Evolutionary conservation across 2,329 filamentous ascomycete species (phyloP).

Genomic region (Aspergillus spinulosporus): DNA sequence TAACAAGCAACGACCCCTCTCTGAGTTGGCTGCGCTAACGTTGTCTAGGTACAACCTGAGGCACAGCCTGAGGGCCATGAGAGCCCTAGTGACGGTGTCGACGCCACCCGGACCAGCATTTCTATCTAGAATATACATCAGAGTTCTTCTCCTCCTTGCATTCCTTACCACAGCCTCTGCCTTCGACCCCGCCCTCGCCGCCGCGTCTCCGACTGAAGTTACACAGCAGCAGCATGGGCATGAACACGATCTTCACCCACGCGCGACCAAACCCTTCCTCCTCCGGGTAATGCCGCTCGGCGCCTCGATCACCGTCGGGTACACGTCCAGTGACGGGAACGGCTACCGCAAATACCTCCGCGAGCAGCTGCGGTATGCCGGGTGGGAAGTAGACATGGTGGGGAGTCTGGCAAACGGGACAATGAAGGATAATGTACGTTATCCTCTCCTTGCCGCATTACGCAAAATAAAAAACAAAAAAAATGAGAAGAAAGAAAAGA

Average conservation of each 20-base stretch:
- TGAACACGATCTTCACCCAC: neutral
- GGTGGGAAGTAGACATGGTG: slow-evolving; percentile 33
- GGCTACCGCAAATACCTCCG: slow-evolving; percentile 44
- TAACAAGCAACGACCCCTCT: too few species aligned
- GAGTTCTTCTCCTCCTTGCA: neutral
- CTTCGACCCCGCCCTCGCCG: too few species aligned
- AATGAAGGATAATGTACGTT: slow-evolving; percentile 30
- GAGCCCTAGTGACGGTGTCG: too few species aligned
- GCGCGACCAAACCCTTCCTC: slow-evolving; percentile 7
- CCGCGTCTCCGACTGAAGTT: neutral
- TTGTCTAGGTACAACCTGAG: too few species aligned
- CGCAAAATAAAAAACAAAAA: neutral
- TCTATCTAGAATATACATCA: neutral
- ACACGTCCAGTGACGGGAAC: slow-evolving; percentile 34
- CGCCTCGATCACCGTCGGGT: slow-evolving; percentile 43
- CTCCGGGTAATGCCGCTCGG: slow-evolving; percentile 31
- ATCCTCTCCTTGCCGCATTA: neutral
- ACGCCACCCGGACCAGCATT: neutral
- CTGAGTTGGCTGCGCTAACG: too few species aligned
- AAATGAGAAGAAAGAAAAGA: too few species aligned
- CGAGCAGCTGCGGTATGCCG: slow-evolving; percentile 32
- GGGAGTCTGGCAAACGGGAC: slow-evolving; percentile 26
- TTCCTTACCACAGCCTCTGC: neutral
- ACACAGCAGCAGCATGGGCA: neutral
- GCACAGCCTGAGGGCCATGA: too few species aligned